A percentile compares a stretch with the other conserved stretches of the same genome.
phyloP scores from a whole-genome alignment of 176 grass and related monocot species.

The Chloris gayana region DNA sequence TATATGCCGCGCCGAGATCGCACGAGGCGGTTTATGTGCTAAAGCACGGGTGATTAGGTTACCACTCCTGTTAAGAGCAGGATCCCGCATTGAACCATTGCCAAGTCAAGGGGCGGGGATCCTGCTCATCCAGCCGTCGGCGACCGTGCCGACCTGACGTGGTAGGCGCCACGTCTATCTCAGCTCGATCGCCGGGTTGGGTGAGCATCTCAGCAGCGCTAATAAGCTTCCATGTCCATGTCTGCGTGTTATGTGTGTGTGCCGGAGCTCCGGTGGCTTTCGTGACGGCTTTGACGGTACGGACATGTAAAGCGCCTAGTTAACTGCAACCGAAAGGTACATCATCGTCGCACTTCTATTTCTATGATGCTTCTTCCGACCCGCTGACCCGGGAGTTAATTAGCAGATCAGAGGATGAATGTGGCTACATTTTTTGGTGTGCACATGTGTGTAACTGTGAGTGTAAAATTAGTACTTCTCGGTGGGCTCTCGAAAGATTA shows the following conservation, averaged over 20 bases:
- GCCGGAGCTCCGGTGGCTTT: not conserved
- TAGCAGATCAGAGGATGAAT: too few relatives aligned
- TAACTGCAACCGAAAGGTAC: not conserved
- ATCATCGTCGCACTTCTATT: not conserved
- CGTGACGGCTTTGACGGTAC: not conserved
- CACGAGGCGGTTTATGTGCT: slow-evolving; percentile 23
- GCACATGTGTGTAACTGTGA: too few relatives aligned
- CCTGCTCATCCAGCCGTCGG: slow-evolving; percentile 20
- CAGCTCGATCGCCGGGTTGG: not conserved
- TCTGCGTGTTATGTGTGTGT: not conserved
- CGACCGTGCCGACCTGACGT: slow-evolving; percentile 47
- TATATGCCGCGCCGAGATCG: slow-evolving; percentile 29
- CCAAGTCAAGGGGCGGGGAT: not conserved
- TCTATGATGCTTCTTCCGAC: not conserved
- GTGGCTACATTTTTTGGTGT: too few relatives aligned
- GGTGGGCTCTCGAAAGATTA: too few relatives aligned
- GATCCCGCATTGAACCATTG: not conserved
- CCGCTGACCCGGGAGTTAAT: not conserved
- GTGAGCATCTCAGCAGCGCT: not conserved
- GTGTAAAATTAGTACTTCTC: too few relatives aligned
- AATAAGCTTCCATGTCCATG: not conserved
- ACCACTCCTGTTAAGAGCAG: not conserved
- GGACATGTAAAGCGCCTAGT: not conserved
- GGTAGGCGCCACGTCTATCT: slow-evolving; percentile 41
- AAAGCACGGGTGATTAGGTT: slow-evolving; percentile 35